phyloP scores from a whole-genome alignment of 1,284 basidiomycete genomes.

The Calocybe gambosa region DNA sequence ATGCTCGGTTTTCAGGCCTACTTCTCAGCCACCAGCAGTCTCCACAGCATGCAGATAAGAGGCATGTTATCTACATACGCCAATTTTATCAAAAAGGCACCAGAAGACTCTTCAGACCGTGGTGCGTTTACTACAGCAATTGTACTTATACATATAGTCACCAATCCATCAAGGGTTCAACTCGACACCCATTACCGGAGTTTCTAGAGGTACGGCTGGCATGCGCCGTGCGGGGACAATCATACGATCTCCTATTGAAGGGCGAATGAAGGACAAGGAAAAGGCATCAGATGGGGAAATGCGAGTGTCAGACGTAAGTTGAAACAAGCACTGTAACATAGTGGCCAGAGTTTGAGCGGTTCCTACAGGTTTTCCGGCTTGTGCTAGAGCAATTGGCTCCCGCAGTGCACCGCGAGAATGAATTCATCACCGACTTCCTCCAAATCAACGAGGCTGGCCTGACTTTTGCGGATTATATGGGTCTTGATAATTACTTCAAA shows the following conservation, averaged over 20 bases:
- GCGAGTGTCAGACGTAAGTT: conserved; percentile 60
- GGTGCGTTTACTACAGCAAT: conserved; percentile 39
- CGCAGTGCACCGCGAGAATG: conserved; percentile 77
- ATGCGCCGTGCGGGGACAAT: conserved; percentile 75
- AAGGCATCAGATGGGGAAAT: conserved; percentile 54
- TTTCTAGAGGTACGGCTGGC: conserved; percentile 43
- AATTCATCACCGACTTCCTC: conserved; percentile 88
- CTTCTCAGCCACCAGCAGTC: conserved; percentile 76
- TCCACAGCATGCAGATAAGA: conserved; percentile 78
- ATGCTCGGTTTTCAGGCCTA: conserved; percentile 56
- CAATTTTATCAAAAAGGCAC: conserved; percentile 56
- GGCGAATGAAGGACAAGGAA: conserved; percentile 54
- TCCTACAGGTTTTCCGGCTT: conserved; percentile 54
- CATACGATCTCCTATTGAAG: conserved; percentile 63
- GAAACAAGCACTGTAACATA: neutral
- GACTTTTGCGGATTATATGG: conserved; percentile 96
- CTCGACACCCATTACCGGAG: conserved; percentile 32
- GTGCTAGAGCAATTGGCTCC: conserved; percentile 76
- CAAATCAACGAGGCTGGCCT: conserved; percentile 85
- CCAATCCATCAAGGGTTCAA: conserved; percentile 40
- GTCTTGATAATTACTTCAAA: conserved; percentile 90
- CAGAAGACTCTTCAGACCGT: conserved; percentile 68
- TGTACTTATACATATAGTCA: neutral
- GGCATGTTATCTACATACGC: conserved; percentile 58
- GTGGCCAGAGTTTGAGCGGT: too few relatives aligned